phyloP scores from a whole-genome alignment of 1,139 yeast species.

The Schwanniomyces etchellsii region DNA sequence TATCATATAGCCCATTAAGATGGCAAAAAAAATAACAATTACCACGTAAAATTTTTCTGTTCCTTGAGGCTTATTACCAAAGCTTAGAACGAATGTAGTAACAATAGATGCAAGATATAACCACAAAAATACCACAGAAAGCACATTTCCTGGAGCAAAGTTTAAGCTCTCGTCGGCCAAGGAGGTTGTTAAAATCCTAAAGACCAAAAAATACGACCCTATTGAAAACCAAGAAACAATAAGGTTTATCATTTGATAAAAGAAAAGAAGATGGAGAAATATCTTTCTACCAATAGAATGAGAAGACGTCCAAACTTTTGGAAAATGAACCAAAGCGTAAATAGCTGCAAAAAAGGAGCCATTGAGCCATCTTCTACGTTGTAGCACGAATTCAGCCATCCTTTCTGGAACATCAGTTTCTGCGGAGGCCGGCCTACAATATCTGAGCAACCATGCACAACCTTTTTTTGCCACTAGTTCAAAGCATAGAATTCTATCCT shows the following conservation, averaged over 20 bases:
- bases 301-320: conserved; percentile 38
- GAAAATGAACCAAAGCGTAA: conserved; percentile 40
- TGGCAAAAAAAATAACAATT: conserved; percentile 86
- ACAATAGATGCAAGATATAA: conserved; percentile 82
- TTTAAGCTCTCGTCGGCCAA: conserved; percentile 45
- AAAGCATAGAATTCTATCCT: conserved; percentile 45
- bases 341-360: conserved; percentile 48
- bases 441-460: conserved; percentile 41
- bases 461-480: conserved; percentile 43
- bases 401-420: conserved; percentile 48
- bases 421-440: conserved; percentile 42
- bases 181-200: conserved; percentile 69
- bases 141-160: conserved; percentile 65
- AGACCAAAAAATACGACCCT: conserved; percentile 76
- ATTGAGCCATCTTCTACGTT: conserved; percentile 48
- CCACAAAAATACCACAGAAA: conserved; percentile 85
- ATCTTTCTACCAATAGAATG: conserved; percentile 38
- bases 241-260: conserved; percentile 39
- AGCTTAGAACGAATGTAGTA: conserved; percentile 83
- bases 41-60: conserved; percentile 76
- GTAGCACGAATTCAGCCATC: conserved; percentile 41
- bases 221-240: conserved; percentile 74
- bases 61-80: conserved; percentile 94
- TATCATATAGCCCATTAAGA: conserved; percentile 86
- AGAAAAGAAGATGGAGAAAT: conserved; percentile 38